phyloP scores from a whole-genome alignment of 23 red algal genomes.

The Pyropia haitanensis region DNA sequence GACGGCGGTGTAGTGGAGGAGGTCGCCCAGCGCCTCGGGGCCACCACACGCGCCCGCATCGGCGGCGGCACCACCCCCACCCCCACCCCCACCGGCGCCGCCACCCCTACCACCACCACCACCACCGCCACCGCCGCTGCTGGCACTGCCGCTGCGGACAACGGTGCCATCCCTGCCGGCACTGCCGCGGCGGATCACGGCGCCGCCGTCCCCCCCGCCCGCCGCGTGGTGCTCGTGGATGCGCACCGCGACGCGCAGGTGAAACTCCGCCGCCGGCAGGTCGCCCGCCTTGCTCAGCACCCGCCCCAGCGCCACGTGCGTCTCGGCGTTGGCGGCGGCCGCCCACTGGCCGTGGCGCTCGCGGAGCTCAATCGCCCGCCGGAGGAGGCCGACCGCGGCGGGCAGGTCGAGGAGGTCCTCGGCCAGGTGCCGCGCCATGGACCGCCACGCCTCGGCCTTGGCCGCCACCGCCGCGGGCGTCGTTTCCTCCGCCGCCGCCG shows the following conservation, averaged over 20 bases:
- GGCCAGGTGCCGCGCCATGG: slow-evolving; percentile 45
- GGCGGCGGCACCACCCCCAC: no score
- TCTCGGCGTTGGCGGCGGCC: slow-evolving; percentile 29
- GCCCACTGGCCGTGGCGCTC: slow-evolving; percentile 46
- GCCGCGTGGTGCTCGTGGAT: slow-evolving; percentile 35
- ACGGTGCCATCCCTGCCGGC: no score
- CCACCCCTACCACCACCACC: no score
- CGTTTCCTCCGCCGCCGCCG: slow-evolving; percentile 19
- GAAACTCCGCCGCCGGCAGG: slow-evolving; percentile 36
- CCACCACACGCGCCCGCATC: not conserved
- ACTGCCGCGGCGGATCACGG: no score
- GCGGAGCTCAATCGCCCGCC: slow-evolving; percentile 37
- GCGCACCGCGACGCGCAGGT: slow-evolving; percentile 26
- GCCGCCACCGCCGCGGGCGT: slow-evolving; percentile 24
- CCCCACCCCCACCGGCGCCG: no score
- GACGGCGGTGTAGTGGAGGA: slow-evolving; percentile 48
- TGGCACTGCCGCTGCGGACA: no score
- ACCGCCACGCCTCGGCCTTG: slow-evolving; percentile 38
- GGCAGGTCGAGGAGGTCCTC: slow-evolving; percentile 35
- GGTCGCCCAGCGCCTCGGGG: slow-evolving; percentile 36
- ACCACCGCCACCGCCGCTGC: no score
- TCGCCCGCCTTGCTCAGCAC: slow-evolving; percentile 27
- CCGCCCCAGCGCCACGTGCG: slow-evolving; percentile 40
- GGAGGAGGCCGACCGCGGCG: slow-evolving; percentile 25
- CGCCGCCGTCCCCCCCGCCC: no score